phyloP scores from a whole-genome alignment of 192 early-diverging fungal genomes.

The Coemansia sp. region DNA sequence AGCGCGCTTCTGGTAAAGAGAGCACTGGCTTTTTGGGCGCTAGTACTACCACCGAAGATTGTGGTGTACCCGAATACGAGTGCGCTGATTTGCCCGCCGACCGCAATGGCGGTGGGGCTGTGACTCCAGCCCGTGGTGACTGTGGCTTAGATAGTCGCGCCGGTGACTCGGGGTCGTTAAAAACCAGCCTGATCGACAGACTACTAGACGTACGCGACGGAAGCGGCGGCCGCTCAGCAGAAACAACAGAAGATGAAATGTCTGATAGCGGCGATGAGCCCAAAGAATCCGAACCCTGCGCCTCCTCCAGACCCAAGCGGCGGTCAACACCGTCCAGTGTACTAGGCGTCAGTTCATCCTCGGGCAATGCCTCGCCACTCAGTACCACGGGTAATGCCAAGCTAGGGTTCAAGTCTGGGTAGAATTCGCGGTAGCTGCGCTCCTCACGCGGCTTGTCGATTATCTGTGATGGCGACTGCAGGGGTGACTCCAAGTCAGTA shows the following conservation, averaged over 20 bases:
- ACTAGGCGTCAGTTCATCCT: not conserved
- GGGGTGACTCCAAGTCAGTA: conserved; percentile 3
- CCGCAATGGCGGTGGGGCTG: conserved; percentile 16
- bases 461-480: conserved; percentile 20
- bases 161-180: conserved; percentile 32
- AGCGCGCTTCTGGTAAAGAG: conserved; percentile 36
- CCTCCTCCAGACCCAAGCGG: not conserved
- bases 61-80: conserved; percentile 44
- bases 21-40: conserved; percentile 52
- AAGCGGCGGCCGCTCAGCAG: conserved; percentile 36
- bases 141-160: not conserved
- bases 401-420: conserved; percentile 74
- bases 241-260: conserved; percentile 27
- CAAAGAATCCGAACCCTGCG: not conserved
- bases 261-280: not conserved
- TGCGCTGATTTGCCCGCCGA: conserved; percentile 30
- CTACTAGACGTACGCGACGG: conserved; percentile 36
- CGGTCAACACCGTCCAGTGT: not conserved
- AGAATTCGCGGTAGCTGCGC: conserved; percentile 76
- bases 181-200: conserved; percentile 36
- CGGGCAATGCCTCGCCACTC: not conserved
- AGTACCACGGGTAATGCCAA: conserved; percentile 31
- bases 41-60: conserved; percentile 48
- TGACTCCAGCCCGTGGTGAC: not conserved
- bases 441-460: conserved; percentile 82